Percentiles rank a stretch among this genome's conserved stretches.
Evolutionary conservation across 2,329 filamentous ascomycete species (phyloP).

Genomic region (Trichoderma polysporum): DNA sequence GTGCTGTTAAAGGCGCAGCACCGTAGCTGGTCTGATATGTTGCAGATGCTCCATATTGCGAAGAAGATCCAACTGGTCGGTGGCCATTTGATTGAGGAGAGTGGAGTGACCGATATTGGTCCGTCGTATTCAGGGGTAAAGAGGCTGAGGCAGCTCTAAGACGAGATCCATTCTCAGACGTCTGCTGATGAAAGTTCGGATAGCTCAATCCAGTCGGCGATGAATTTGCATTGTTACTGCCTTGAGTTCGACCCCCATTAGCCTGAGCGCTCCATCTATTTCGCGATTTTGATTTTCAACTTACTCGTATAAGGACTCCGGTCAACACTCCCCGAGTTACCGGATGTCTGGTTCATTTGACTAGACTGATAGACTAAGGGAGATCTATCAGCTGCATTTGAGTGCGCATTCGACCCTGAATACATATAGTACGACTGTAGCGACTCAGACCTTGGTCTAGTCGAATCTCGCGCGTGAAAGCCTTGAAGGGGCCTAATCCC

Average conservation of each 20-base stretch:
- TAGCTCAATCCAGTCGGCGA: constrained; percentile 53
- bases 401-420: constrained; percentile 46
- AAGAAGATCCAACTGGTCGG: constrained; percentile 33
- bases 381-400: constrained; percentile 47
- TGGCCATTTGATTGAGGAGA: constrained; percentile 9
- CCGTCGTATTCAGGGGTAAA: constrained; percentile 43
- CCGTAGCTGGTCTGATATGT: constrained; percentile 52
- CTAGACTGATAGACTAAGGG: constrained; percentile 52
- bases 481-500: constrained; percentile 55
- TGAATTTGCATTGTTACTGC: constrained; percentile 42
- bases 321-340: constrained; percentile 49
- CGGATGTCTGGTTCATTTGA: constrained; percentile 38
- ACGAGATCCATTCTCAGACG: constrained; percentile 45
- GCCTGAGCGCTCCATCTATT: not conserved
- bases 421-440: constrained; percentile 59
- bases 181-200: constrained; percentile 44
- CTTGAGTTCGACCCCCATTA: not conserved
- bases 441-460: constrained; percentile 56
- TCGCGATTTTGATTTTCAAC: constrained; percentile 23
- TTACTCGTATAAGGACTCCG: constrained; percentile 53
- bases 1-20: constrained; percentile 49
- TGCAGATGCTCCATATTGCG: constrained; percentile 43
- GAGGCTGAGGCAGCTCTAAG: constrained; percentile 51
- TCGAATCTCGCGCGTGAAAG: constrained; percentile 58
- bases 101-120: constrained; percentile 43